phyloP scores from a whole-genome alignment of 1,284 basidiomycete species.

The Microbotryomycetes sp. region DNA sequence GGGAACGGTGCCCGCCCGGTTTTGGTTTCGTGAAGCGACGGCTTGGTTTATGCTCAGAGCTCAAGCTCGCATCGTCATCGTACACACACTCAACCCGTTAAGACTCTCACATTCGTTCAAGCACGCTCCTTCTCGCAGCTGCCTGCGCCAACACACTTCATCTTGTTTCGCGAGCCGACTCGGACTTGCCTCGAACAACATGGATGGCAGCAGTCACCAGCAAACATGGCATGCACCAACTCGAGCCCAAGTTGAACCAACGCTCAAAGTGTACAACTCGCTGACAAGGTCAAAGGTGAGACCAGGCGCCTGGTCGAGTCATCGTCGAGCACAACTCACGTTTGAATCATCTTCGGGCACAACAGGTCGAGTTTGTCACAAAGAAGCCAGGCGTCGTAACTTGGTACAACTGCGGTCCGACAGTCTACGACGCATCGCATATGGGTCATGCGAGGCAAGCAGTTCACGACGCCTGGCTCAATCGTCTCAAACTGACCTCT shows the following conservation, averaged over 20 bases:
- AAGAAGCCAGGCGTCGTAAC: conserved; percentile 77
- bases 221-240: conserved; percentile 41
- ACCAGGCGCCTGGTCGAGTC: conserved; percentile 18
- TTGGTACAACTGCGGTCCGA: conserved; percentile 78
- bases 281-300: conserved; percentile 81
- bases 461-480: conserved; percentile 8
- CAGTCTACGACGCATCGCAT: conserved; percentile 96
- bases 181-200: too few relatives aligned
- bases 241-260: conserved; percentile 41
- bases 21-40: too few relatives aligned
- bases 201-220: too few relatives aligned
- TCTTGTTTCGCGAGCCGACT: too few relatives aligned
- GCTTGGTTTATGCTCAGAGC: too few relatives aligned
- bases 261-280: conserved; percentile 85
- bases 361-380: conserved; percentile 74
- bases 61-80: too few relatives aligned
- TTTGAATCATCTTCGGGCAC: background rate
- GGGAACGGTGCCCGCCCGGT: too few relatives aligned
- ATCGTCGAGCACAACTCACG: too few relatives aligned
- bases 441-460: conserved; percentile 95
- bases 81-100: too few relatives aligned
- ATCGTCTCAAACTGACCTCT: conserved; percentile 5
- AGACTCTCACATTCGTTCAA: too few relatives aligned
- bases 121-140: too few relatives aligned
- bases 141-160: too few relatives aligned